Evolutionary conservation across 306 rosid genomes (phyloP), one percentile per base, ranked within the genome.

Genomic region (Dalbergia cochinchinensis): DNA sequence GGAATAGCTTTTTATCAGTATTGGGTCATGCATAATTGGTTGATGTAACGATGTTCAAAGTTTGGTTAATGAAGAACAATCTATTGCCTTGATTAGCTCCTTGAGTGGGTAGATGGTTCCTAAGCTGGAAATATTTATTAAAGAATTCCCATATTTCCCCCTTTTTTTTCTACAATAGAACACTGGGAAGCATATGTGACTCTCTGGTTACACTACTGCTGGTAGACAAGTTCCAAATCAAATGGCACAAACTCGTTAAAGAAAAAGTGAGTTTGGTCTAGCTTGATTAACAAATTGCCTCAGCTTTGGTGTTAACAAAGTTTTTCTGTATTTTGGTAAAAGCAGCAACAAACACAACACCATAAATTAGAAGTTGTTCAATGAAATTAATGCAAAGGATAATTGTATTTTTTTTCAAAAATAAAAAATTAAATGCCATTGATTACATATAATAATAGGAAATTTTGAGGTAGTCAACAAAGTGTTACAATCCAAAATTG

Each of bases 171-270:
- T 42, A 20, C 34, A 39, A 63, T 72, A 72, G 18, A 64, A 71
- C 59, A 64, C 70, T 2, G 13, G 13, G 66, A 71, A 78, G 75
- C 67, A 77, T 34, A n/a, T 57, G 66, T 18, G 75, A 42, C 33
- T 63, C 22, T 39, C 73, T 31, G 19, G 74, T 62, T 70, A 51
- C 53, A 51, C 45, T 45, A 55, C 69, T 26, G 26, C 73, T 19
- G 31, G 59, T 22, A 20, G 65, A 53, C 37, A 58, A 61, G 67
- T 76, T 69, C 18, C 78, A 61, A 76, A 67, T 37, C 44, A 61
- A 70, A 69, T 69, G 26, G 47, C 73, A 15, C 15, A 51, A 67
- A 11, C 31, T 54, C 35, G 42, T 16, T 64, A 35, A 11, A 12
- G 65, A 50, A 15, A 39, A 72, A 44, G n/a, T 15, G 19, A 62